Evolutionary conservation across 1,284 basidiomycete genomes (phyloP).

Genomic region (Cutaneotrichosporon cavernicola): DNA sequence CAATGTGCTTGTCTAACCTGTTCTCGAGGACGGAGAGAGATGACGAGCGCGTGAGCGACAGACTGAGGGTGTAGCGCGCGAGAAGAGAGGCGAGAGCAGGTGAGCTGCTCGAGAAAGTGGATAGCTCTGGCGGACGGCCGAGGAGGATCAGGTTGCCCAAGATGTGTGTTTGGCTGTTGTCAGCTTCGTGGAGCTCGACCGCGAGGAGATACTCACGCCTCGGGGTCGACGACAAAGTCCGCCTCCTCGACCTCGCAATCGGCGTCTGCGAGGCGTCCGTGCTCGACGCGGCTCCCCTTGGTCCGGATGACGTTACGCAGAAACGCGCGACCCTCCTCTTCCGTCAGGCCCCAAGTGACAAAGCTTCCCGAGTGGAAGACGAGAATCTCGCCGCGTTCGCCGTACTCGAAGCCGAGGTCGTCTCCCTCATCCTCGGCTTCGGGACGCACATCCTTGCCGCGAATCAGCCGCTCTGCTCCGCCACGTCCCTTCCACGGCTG

Average conservation of each 20-base stretch:
- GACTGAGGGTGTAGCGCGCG: constrained; percentile 82
- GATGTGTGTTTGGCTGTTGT: constrained; percentile 68
- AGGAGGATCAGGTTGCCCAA: constrained; percentile 87
- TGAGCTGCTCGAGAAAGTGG: constrained; percentile 45
- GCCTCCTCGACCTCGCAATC: constrained; percentile 83
- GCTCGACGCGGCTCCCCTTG: constrained; percentile 59
- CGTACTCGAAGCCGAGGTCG: constrained; percentile 53
- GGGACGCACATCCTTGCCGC: constrained; percentile 37
- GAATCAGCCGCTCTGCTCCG: constrained; percentile 43
- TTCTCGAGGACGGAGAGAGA: constrained; percentile 78
- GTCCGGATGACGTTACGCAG: constrained; percentile 62
- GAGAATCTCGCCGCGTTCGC: constrained; percentile 77
- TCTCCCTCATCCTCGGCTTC: constrained; percentile 49
- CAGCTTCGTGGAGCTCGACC: background rate
- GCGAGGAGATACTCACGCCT: constrained; percentile 61
- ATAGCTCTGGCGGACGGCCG: constrained; percentile 62
- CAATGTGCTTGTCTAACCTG: constrained; percentile 74
- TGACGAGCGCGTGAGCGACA: constrained; percentile 81
- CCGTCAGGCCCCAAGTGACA: constrained; percentile 83
- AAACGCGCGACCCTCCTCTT: constrained; percentile 71
- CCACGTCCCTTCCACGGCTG: constrained; percentile 51
- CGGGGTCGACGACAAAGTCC: constrained; percentile 84
- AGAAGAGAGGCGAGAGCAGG: constrained; percentile 60
- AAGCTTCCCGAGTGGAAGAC: constrained; percentile 80
- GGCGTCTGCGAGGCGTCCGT: constrained; percentile 58